Conservation (phyloP, 2,329 filamentous ascomycete species). For the Neoascochyta sp. region DNA sequence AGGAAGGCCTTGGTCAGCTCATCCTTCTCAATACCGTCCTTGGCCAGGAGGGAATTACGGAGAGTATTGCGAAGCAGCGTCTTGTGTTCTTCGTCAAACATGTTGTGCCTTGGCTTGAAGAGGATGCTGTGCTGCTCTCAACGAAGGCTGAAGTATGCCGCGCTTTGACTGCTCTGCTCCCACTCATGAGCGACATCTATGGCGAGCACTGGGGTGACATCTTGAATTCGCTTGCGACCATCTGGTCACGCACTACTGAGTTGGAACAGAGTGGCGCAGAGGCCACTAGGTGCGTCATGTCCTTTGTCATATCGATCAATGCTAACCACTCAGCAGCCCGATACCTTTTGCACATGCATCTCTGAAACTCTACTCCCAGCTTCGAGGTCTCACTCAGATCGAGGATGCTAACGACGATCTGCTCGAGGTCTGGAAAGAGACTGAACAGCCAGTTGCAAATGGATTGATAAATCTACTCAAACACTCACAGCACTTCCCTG, state of each 20-base stretch:
- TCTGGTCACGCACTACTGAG: conserved; percentile 33
- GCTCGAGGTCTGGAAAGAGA: conserved; percentile 65
- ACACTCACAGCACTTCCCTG: conserved; percentile 47
- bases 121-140: conserved; percentile 46
- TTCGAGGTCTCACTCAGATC: conserved; percentile 55
- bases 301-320: too few species aligned
- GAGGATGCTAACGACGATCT: conserved; percentile 83
- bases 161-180: conserved; percentile 57
- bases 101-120: conserved; percentile 67
- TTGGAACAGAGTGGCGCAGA: conserved; percentile 24
- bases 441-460: conserved; percentile 53
- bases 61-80: conserved; percentile 58
- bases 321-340: conserved; percentile 18
- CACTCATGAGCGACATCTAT: conserved; percentile 75
- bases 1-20: conserved; percentile 49
- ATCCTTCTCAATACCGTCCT: conserved; percentile 55
- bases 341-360: conserved; percentile 65
- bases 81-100: conserved; percentile 80
- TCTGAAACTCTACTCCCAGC: conserved; percentile 62
- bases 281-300: too few species aligned
- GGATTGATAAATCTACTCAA: conserved; percentile 64
- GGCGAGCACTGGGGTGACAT: conserved; percentile 75
- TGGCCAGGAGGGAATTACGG: conserved; percentile 47
- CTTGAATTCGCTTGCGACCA: conserved; percentile 32
- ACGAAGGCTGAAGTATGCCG: conserved; percentile 57